Percentiles rank a stretch among this genome's conserved stretches.
Conservation (phyloP, 1,284 basidiomycete genomes). For the Papiliotrema fonsecae region DNA sequence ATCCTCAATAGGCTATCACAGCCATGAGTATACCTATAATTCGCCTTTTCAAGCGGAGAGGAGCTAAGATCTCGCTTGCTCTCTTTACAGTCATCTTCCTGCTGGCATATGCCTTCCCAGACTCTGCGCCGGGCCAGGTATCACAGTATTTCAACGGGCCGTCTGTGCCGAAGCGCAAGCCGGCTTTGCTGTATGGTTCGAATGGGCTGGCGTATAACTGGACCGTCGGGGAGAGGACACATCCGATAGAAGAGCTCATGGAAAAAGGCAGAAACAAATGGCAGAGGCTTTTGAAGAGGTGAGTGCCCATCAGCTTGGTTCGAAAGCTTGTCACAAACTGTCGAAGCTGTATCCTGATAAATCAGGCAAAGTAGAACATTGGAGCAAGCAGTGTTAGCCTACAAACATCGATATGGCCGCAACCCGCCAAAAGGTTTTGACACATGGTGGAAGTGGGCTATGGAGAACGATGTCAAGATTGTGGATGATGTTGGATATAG, state of each 20-base stretch:
- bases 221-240: conserved; percentile 11
- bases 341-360: not conserved
- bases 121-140: no score
- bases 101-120: not conserved
- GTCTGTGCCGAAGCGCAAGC: not conserved
- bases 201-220: conserved; percentile 4
- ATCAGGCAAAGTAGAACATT: conserved; percentile 44
- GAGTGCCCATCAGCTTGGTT: conserved; percentile 6
- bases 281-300: conserved; percentile 36
- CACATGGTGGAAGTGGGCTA: conserved; percentile 43
- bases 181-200: not conserved
- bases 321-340: not conserved
- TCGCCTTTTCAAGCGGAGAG: not conserved
- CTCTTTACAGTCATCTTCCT: not conserved
- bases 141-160: not conserved
- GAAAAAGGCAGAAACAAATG: conserved; percentile 31
- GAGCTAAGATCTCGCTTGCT: not conserved
- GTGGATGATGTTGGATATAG: conserved; percentile 45
- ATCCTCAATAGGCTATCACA: no score
- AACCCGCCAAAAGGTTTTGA: conserved; percentile 51
- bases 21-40: not conserved
- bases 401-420: conserved; percentile 45
- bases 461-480: conserved; percentile 44
- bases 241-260: conserved; percentile 43
- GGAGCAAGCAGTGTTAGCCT: conserved; percentile 46